A percentile compares a stretch with the other conserved stretches of the same genome.
phyloP scores from a whole-genome alignment of 768 basidiomycete species.

The Leccinum barrowsii region DNA sequence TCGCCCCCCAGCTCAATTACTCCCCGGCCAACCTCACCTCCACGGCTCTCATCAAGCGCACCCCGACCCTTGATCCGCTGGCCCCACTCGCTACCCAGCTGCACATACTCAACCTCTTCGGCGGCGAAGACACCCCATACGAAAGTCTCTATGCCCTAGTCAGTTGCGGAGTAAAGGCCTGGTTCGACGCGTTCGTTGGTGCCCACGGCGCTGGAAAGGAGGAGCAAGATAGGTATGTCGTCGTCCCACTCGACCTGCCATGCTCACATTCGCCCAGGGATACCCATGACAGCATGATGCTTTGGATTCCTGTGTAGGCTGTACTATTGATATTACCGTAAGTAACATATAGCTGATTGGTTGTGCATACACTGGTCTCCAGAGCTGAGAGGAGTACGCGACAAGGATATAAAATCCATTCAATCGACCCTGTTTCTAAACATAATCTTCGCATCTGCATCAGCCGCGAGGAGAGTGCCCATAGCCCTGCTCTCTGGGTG shows the following conservation, averaged over 20 bases:
- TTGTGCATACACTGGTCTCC: no score
- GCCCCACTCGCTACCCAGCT: conserved; percentile 80
- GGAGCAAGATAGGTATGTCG: conserved; percentile 70
- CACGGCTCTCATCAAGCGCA: conserved; percentile 92
- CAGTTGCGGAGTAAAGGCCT: conserved; percentile 92
- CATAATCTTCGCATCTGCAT: not conserved
- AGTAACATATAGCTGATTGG: no score
- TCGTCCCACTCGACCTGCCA: conserved; percentile 1
- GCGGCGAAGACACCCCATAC: conserved; percentile 86
- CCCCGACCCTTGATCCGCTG: conserved; percentile 77
- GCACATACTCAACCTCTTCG: conserved; percentile 89
- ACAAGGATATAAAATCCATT: not conserved
- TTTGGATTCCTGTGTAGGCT: no score
- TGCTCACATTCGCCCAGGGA: conserved; percentile 41
- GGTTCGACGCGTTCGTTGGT: conserved; percentile 97
- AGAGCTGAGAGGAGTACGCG: not conserved
- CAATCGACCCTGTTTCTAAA: conserved; percentile 4
- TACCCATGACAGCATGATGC: conserved; percentile 76
- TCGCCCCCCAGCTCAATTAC: conserved; percentile 72
- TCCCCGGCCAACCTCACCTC: conserved; percentile 78
- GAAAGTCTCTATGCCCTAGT: conserved; percentile 95
- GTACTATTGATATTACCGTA: no score
- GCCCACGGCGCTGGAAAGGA: conserved; percentile 70
- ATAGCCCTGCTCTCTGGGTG: not conserved
- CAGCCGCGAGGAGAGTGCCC: not conserved